phyloP scores from a whole-genome alignment of 2,329 filamentous ascomycete genomes.

The Camillea tinctor region DNA sequence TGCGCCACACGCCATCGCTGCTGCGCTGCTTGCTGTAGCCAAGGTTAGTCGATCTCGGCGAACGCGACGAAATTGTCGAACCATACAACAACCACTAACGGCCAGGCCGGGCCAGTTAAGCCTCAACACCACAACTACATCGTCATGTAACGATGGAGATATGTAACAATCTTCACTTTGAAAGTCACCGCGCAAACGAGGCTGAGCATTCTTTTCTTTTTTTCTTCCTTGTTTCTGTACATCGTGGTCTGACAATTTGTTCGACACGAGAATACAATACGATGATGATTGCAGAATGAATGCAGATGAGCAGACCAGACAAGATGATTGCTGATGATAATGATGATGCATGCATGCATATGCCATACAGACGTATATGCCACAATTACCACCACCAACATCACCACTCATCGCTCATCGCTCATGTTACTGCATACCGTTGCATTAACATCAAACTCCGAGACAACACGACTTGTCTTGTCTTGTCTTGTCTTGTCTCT shows the following conservation, averaged over 20 bases:
- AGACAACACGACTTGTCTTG: neutral
- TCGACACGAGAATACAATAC: no score
- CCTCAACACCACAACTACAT: neutral
- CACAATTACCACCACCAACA: no score
- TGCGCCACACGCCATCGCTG: neutral
- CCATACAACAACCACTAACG: neutral
- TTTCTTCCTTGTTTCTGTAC: no score
- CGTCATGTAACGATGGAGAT: neutral
- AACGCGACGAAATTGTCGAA: neutral
- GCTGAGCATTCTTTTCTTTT: neutral
- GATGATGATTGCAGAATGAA: no score
- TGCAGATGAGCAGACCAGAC: no score
- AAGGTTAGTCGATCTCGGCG: neutral
- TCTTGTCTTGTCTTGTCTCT: no score
- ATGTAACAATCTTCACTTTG: neutral
- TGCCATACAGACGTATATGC: neutral
- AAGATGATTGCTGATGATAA: no score
- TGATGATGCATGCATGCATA: neutral
- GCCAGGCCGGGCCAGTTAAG: neutral
- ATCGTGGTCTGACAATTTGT: no score
- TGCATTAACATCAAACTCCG: neutral
- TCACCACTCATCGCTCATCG: no score
- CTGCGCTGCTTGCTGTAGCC: neutral
- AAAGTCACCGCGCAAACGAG: neutral
- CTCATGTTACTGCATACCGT: no score